Percentiles rank a stretch among this genome's conserved stretches.
Conservation (phyloP, 495 filamentous ascomycete species). For the Clavariopsis aquatica region DNA sequence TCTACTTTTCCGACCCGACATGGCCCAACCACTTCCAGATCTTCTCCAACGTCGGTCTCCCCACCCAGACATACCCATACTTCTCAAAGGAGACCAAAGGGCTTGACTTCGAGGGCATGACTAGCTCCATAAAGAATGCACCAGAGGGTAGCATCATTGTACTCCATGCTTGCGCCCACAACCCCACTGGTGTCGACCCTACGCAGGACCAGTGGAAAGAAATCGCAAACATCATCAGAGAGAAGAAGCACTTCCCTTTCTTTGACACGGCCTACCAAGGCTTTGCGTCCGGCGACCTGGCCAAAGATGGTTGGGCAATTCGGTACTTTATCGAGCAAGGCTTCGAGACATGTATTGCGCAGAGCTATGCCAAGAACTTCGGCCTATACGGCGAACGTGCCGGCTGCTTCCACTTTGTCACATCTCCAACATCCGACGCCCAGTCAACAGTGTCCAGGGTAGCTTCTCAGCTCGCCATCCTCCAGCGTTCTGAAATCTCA, state of each 20-base stretch:
- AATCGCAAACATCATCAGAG: slow-evolving; percentile 71
- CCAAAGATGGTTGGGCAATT: slow-evolving; percentile 83
- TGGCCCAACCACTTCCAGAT: slow-evolving; percentile 99
- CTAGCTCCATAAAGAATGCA: slow-evolving; percentile 63
- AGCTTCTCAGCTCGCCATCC: slow-evolving; percentile 84
- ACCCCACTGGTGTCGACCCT: slow-evolving; percentile 96
- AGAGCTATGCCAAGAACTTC: slow-evolving; percentile 99
- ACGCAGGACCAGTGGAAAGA: slow-evolving; percentile 92
- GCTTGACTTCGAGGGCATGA: slow-evolving; percentile 89
- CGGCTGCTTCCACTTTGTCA: slow-evolving; percentile 94
- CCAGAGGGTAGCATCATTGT: slow-evolving; percentile 81
- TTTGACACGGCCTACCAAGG: slow-evolving; percentile 99
- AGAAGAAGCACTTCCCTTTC: slow-evolving; percentile 90
- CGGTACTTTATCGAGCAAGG: slow-evolving; percentile 91
- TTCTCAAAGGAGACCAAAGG: slow-evolving; percentile 83
- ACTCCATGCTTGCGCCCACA: slow-evolving; percentile 96
- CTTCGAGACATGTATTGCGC: slow-evolving; percentile 92
- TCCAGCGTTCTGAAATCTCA: slow-evolving; percentile 95
- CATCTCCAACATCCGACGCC: slow-evolving; percentile 68
- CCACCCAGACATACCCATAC: slow-evolving; percentile 86
- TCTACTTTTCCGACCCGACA: slow-evolving; percentile 91
- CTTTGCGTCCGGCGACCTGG: slow-evolving; percentile 90
- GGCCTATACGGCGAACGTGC: slow-evolving; percentile 95
- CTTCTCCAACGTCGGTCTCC: slow-evolving; percentile 85
- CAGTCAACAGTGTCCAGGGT: slow-evolving; percentile 64